Conservation (phyloP, 495 filamentous ascomycete genomes). For the Elaphomyces granulatus region DNA sequence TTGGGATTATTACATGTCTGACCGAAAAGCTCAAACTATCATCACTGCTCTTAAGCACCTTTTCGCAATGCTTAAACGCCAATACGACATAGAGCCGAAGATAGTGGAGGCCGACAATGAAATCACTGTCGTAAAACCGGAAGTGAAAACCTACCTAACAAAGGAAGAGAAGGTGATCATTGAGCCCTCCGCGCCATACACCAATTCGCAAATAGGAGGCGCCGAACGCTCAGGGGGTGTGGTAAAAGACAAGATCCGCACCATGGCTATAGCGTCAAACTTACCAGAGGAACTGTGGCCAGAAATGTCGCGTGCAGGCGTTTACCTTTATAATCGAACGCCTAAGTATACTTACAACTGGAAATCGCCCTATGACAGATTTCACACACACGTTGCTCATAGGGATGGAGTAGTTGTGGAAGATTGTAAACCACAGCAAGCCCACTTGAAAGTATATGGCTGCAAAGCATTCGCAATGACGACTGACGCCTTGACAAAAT, state of each 20-base stretch:
- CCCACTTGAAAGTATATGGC: constrained; percentile 2
- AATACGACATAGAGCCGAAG: no score
- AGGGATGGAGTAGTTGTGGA: background rate
- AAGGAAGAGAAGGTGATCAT: background rate
- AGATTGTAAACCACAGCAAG: constrained; percentile 6
- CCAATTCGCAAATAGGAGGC: background rate
- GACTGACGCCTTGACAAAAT: constrained; percentile 5
- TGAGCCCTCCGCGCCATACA: background rate
- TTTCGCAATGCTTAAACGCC: no score
- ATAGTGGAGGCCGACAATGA: no score
- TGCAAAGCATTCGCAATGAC: constrained; percentile 10
- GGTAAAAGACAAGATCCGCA: constrained; percentile 1
- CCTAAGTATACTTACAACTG: constrained; percentile 1
- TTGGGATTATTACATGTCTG: no score
- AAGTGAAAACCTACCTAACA: background rate
- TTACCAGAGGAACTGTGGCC: background rate
- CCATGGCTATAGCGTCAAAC: background rate
- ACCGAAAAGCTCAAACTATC: no score
- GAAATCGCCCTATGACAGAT: constrained; percentile 1
- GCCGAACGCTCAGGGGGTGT: background rate
- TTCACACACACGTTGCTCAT: background rate
- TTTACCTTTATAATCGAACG: constrained; percentile 2
- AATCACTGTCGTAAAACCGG: no score
- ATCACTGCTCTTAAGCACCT: no score
- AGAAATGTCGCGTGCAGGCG: background rate